phyloP scores from a whole-genome alignment of 1,139 yeast genomes.

The Debaryomycetaceae sp. region DNA sequence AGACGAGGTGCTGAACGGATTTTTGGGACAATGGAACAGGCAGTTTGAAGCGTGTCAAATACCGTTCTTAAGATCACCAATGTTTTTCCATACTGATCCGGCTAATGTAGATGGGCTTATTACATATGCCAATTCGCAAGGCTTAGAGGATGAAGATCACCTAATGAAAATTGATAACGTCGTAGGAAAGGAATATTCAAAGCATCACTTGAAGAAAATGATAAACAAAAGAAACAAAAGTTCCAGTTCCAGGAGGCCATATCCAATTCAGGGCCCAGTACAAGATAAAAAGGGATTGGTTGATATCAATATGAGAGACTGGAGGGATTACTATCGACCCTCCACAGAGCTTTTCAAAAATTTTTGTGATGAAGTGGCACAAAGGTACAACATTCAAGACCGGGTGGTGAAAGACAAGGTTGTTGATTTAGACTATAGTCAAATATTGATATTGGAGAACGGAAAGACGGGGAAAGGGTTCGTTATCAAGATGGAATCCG shows the following conservation, averaged over 20 bases:
- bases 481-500: slow-evolving; percentile 23
- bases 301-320: slow-evolving; percentile 44
- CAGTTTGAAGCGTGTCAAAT: slow-evolving; percentile 43
- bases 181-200: slow-evolving; percentile 45
- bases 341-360: slow-evolving; percentile 38
- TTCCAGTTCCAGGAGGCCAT: slow-evolving; percentile 8
- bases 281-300: slow-evolving; percentile 34
- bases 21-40: slow-evolving; percentile 43
- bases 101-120: slow-evolving; percentile 43
- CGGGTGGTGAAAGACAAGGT: slow-evolving; percentile 36
- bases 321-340: slow-evolving; percentile 47
- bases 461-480: slow-evolving; percentile 27
- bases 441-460: slow-evolving; percentile 20
- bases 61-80: slow-evolving; percentile 45
- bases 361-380: slow-evolving; percentile 34
- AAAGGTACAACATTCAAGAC: slow-evolving; percentile 28
- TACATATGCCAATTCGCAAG: slow-evolving; percentile 33
- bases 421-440: slow-evolving; percentile 26
- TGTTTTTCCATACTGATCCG: slow-evolving; percentile 51
- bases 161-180: slow-evolving; percentile 43
- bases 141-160: slow-evolving; percentile 27
- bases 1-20: slow-evolving; percentile 26
- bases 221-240: slow-evolving; percentile 13
- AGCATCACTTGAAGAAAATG: slow-evolving; percentile 39
- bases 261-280: slow-evolving; percentile 10